phyloP scores from a whole-genome alignment of 1,284 basidiomycete genomes.

The Singerocomus inundabilis region DNA sequence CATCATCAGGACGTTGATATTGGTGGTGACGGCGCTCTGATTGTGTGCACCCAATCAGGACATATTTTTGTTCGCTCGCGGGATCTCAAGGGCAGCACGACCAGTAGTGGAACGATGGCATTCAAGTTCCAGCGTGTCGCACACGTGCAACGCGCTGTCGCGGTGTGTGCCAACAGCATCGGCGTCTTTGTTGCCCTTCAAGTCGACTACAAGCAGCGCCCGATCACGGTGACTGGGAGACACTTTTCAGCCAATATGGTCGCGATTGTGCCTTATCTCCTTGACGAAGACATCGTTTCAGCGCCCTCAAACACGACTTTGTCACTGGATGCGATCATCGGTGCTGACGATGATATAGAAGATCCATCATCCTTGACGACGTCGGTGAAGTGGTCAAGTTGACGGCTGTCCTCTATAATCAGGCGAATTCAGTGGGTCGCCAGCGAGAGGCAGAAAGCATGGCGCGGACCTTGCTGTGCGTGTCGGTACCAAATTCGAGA shows the following conservation, averaged over 20 bases:
- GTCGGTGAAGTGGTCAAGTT: conserved; percentile 44
- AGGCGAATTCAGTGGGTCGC: conserved; percentile 22
- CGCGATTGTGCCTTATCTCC: conserved; percentile 55
- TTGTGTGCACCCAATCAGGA: too few species aligned
- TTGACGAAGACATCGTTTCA: neutral
- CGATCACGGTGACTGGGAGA: conserved; percentile 61
- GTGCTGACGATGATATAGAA: conserved; percentile 40
- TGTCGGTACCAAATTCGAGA: conserved; percentile 37
- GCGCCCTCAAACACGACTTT: neutral
- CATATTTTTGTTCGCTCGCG: conserved; percentile 88
- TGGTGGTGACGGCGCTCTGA: too few species aligned
- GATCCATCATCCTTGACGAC: conserved; percentile 50
- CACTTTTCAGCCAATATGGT: conserved; percentile 73
- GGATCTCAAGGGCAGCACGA: conserved; percentile 41
- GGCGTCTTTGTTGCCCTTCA: conserved; percentile 89
- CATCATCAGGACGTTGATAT: conserved; percentile 54
- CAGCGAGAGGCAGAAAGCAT: conserved; percentile 32
- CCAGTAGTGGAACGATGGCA: conserved; percentile 46
- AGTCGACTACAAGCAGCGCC: conserved; percentile 64
- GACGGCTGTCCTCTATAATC: conserved; percentile 38
- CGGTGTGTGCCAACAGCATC: conserved; percentile 84
- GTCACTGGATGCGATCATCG: conserved; percentile 5
- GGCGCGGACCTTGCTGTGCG: conserved; percentile 68
- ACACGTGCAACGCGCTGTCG: conserved; percentile 80
- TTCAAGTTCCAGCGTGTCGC: conserved; percentile 85